Base-by-base conservation (phyloP, 2,329 filamentous ascomycete species). In the Parafenestella ontariensis region DNA sequence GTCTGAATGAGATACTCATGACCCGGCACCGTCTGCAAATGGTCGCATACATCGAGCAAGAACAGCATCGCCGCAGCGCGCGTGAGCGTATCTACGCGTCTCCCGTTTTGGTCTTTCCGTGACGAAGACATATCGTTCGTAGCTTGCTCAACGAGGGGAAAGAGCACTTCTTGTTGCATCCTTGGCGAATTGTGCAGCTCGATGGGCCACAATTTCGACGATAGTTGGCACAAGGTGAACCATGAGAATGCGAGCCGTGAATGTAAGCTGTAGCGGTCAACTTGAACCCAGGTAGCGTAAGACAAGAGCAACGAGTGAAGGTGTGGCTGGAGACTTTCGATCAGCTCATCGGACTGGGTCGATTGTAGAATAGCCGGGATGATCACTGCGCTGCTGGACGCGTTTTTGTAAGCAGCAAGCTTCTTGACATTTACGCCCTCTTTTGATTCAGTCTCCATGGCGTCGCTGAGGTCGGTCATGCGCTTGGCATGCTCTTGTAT, bases 121-220 rank as follows among this genome's bases (percentile, higher is more conserved):
- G 48, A 31, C n/a, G 49, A 50, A 7, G 56, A 54, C 13, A 66
- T 58, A 41, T 70, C 68, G 11, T 67, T 58, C 1, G 54, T 47
- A 29, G 71, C 72, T 45, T 66, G 63, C 15, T 69, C 56, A 4
- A 73, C 51, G 18, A 73, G 41, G 1, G 71, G 69, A 17, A 62
- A 54, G 5, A 75, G 37, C 4, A 65, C 28, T 5, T 63, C 54
- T 26, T 68, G 52, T 41, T 73, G 72, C n/a, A 61, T 29, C 5
- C 61, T 41, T 7, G 52, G 33, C 17, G 69, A 73, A 9, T 42
- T 46, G n/a, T 73, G 70, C 8, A 75, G 34, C 21, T 68, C 54
- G 7, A 72, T 49, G 1, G 70, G 69, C 73, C 73, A 76, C 7
- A 76, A 54, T 23, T 65, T 59, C 6, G 50, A 46, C n/a, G 70